A percentile compares a stretch with the other conserved stretches of the same genome.
phyloP scores from a whole-genome alignment of 192 early-diverging fungal species.

The Backusella tuberculispora region DNA sequence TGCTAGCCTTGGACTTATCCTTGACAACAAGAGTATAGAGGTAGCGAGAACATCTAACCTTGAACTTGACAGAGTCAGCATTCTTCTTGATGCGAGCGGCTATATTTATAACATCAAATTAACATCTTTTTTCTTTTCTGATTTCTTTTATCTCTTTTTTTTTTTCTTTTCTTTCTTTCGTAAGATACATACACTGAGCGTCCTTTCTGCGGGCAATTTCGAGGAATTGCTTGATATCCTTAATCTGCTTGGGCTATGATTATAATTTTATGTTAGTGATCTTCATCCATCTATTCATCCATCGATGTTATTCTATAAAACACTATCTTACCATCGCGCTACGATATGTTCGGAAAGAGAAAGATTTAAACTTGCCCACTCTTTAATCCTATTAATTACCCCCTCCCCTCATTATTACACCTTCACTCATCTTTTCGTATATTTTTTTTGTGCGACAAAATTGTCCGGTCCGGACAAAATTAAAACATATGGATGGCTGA shows the following conservation, averaged over 20 bases:
- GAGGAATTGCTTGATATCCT: constrained; percentile 99
- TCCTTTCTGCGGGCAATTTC: constrained; percentile 96
- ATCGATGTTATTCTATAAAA: not conserved
- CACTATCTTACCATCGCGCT: constrained; percentile 21
- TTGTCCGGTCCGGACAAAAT: not conserved
- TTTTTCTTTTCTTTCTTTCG: not conserved
- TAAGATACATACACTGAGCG: constrained; percentile 66
- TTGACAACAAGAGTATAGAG: constrained; percentile 97
- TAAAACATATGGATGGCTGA: not conserved
- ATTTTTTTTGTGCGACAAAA: not conserved
- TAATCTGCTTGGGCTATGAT: constrained; percentile 92
- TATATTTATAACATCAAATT: constrained; percentile 26
- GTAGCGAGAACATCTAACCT: constrained; percentile 98
- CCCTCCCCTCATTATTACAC: not conserved
- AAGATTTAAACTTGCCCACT: constrained; percentile 3
- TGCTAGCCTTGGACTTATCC: constrained; percentile 93
- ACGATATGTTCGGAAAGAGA: constrained; percentile 27
- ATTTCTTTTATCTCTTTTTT: not conserved
- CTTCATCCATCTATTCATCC: not conserved
- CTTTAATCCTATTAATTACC: constrained; percentile 10
- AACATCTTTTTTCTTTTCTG: not conserved
- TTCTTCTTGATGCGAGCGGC: constrained; percentile 97
- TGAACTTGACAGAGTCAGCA: constrained; percentile 94
- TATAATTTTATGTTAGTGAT: not conserved
- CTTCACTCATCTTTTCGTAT: not conserved